These are phyloP conservation scores for Quercus bicolor DNA, from an alignment of 306 rosid genomes.

Conservation along the genomic window DNA sequence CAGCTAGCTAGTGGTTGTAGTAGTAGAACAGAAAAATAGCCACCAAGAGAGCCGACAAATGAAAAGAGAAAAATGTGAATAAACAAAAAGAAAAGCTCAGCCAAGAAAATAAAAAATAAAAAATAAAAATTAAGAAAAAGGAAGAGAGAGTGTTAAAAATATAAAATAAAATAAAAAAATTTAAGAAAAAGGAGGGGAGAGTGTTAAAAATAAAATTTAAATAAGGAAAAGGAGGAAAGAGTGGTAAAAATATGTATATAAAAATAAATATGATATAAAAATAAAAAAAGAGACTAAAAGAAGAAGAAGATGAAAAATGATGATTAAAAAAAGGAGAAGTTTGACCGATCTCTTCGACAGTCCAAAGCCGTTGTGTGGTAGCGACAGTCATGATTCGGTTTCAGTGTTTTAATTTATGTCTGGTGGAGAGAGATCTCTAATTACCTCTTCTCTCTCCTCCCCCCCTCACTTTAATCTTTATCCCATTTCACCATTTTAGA, in stretches of 20 bases:
- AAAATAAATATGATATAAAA: not conserved
- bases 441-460: not conserved
- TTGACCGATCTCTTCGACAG: slow-evolving; percentile 39
- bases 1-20: not conserved
- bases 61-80: not conserved
- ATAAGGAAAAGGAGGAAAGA: not conserved
- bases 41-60: slow-evolving; percentile 24
- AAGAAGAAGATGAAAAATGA: not conserved
- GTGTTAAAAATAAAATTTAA: not conserved
- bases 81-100: too few relatives aligned
- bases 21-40: not conserved
- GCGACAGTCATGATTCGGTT: slow-evolving; percentile 37
- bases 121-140: too few relatives aligned
- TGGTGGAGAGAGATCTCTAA: slow-evolving; percentile 8
- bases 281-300: not conserved
- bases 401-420: slow-evolving; percentile 19
- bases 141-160: not conserved
- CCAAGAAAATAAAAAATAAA: too few relatives aligned
- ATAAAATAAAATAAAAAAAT: not conserved
- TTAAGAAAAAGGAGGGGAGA: not conserved
- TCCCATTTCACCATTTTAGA: slow-evolving; percentile 21
- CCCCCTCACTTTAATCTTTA: not conserved
- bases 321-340: slow-evolving; percentile 13
- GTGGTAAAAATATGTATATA: not conserved
- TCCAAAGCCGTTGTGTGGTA: slow-evolving; percentile 32